Conservation (phyloP, 345 rosid species). For the Hevea brasiliensis region DNA sequence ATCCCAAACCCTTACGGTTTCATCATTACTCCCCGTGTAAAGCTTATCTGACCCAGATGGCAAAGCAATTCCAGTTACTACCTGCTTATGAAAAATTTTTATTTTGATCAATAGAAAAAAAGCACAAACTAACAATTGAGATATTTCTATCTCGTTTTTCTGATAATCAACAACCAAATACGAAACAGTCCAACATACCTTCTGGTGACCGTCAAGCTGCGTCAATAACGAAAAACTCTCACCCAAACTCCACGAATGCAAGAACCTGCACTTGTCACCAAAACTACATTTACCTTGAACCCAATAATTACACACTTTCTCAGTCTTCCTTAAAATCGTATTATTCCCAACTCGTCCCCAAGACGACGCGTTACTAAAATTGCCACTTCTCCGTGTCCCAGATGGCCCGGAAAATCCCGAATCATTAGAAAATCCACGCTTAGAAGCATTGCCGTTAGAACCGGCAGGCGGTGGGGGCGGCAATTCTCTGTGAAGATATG, state of each 20-base stretch:
- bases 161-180: neutral
- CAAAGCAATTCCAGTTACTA: slow-evolving; percentile 79
- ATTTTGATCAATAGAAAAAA: slow-evolving; percentile 7
- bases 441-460: slow-evolving; percentile 42
- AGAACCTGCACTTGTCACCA: slow-evolving; percentile 74
- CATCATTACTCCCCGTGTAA: slow-evolving; percentile 87
- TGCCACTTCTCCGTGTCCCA: slow-evolving; percentile 50
- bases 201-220: slow-evolving; percentile 86
- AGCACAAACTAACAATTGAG: slow-evolving; percentile 7
- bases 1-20: slow-evolving; percentile 86
- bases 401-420: slow-evolving; percentile 59
- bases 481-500: slow-evolving; percentile 69
- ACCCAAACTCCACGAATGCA: slow-evolving; percentile 93
- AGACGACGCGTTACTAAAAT: slow-evolving; percentile 39
- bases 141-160: neutral
- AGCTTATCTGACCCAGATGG: slow-evolving; percentile 88
- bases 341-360: slow-evolving; percentile 45
- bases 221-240: slow-evolving; percentile 68
- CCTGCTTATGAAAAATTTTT: slow-evolving; percentile 40
- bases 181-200: slow-evolving; percentile 39
- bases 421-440: slow-evolving; percentile 61
- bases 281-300: slow-evolving; percentile 73
- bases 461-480: slow-evolving; percentile 41
- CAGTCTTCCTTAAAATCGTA: slow-evolving; percentile 52
- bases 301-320: slow-evolving; percentile 83